These are phyloP conservation scores for Benincasa hispida DNA, from an alignment of 306 rosid genomes.

Conservation along the genomic window DNA sequence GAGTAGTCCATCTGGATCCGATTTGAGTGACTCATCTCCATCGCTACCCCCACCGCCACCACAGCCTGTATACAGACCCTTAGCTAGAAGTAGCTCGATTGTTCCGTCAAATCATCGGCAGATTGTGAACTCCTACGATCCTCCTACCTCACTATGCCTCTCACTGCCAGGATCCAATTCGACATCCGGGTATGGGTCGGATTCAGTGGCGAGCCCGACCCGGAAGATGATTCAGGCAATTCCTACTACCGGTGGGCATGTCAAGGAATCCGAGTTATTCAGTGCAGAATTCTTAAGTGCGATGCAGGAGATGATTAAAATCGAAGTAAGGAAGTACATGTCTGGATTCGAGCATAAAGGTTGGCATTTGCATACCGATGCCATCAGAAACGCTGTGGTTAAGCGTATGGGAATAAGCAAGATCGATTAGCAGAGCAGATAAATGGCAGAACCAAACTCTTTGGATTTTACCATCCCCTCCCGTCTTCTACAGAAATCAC, in stretches of 20 bases:
- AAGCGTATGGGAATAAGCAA: conserved; percentile 50
- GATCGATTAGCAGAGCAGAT: conserved; percentile 30
- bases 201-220: not conserved
- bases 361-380: conserved; percentile 34
- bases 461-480: not conserved
- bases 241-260: not conserved
- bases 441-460: not conserved
- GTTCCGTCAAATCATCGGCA: conserved; percentile 8
- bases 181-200: conserved; percentile 1
- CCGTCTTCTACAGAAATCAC: not conserved
- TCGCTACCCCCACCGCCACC: conserved; percentile 37
- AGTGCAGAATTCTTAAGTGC: conserved; percentile 45
- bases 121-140: conserved; percentile 32
- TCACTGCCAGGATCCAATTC: conserved; percentile 58
- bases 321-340: conserved; percentile 72
- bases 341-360: conserved; percentile 54
- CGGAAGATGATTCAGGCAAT: not conserved
- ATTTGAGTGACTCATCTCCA: conserved; percentile 59
- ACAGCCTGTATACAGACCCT: conserved; percentile 7
- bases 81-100: conserved; percentile 8
- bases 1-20: conserved; percentile 62
- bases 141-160: conserved; percentile 50
- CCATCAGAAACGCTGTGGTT: conserved; percentile 45
- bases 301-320: conserved; percentile 77
- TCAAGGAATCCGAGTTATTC: conserved; percentile 19